phyloP scores from a whole-genome alignment of 192 early-diverging fungal species.

The Backusella circina region DNA sequence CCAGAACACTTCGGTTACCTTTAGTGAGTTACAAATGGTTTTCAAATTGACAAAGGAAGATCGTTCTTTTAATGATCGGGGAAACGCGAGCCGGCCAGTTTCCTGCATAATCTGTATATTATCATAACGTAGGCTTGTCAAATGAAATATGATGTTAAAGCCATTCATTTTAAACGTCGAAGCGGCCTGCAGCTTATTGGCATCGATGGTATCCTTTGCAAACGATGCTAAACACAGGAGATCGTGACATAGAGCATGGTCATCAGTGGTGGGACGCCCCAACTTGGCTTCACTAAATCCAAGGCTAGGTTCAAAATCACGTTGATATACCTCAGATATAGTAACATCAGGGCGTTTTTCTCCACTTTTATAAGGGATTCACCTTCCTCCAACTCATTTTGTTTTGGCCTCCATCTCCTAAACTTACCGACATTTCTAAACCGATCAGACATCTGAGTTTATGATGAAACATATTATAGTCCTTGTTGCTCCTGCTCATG shows the following conservation, averaged over 20 bases:
- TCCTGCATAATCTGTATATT: too few species aligned
- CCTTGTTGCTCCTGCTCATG: too few species aligned
- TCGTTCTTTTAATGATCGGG: background rate
- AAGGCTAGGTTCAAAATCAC: background rate
- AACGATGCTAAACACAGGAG: background rate
- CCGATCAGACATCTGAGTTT: too few species aligned
- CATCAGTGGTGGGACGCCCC: background rate
- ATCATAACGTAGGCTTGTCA: too few species aligned
- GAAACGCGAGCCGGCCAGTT: too few species aligned
- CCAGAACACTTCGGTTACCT: conserved; percentile 9
- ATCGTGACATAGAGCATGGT: background rate
- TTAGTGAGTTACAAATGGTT: background rate
- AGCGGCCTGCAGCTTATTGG: background rate
- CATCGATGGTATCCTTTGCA: background rate
- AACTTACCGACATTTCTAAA: too few species aligned
- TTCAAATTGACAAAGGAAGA: conserved; percentile 12
- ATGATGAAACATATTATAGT: too few species aligned
- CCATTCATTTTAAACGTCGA: too few species aligned
- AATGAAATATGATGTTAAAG: too few species aligned
- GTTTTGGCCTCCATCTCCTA: too few species aligned
- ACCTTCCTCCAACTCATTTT: background rate
- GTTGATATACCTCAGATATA: background rate
- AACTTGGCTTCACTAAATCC: background rate
- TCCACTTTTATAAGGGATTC: background rate
- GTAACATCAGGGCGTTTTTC: background rate